Base-by-base conservation (phyloP, 345 rosid species). In the Eucalyptus albens region DNA sequence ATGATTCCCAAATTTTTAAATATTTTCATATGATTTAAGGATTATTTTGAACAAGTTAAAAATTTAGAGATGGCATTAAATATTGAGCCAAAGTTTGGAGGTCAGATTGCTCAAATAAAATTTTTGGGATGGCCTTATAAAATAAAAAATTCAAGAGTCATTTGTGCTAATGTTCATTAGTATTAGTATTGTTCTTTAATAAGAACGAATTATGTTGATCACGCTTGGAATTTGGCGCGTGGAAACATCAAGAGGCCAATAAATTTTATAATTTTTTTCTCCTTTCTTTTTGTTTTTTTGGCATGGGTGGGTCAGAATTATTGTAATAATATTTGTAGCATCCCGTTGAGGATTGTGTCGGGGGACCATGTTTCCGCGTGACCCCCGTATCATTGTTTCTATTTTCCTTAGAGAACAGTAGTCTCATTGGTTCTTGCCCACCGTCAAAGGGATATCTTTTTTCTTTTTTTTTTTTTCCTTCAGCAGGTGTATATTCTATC, bases 121-220 rank as follows among this genome's bases (percentile, higher is more conserved):
- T 0, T 59, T 50, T 0, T 0, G 3, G 1, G 6, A 5, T 0
- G 1, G 0, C 6, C 3, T 50, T 2, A 15, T 50, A 15, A 6
- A 50, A 1, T 47, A 47, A 47, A 47, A 47, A 50, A 53, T 19
- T 26, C 15, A 12, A 26, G 67, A 60, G 31, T 60, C 15, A 60
- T 60, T 59, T 60, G 31, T 60, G 67, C 1, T 60, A 8, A 26
- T 60, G 31, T 60, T 60, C 3, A 1, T 59, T 59, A 59, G 7
- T 11, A 1, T 59, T 59, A 59, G 7, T 12, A 5, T 26, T 27
- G 14, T 60, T 5, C n/a, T 60, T 60, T 26, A 5, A 26, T 26
- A 26, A 12, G 15, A 11, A 11, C 26, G 59, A 53, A 53, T 53
- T 53, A 27, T 37, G 2, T 37, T 37, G 83, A 77, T 40, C 85